Evolutionary conservation across 2,329 filamentous ascomycete genomes (phyloP), one percentile per base, ranked within the genome.

Genomic region (Acrocalymma vagum): DNA sequence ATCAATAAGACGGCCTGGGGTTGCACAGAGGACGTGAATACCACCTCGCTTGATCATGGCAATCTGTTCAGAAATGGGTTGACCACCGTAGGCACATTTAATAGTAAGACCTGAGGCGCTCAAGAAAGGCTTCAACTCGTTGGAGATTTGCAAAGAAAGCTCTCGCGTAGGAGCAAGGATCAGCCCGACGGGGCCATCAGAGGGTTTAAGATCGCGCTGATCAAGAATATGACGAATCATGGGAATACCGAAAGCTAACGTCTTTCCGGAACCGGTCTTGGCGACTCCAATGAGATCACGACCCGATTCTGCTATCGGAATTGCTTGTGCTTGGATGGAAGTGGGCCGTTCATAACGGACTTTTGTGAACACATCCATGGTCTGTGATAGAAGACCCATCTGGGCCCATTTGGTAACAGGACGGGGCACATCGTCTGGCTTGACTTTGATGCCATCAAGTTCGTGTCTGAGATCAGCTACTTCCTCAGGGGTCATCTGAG

Each of bases 211-310:
- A 0, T 88, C 85, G 33, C 84, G 79, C 66, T 99, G 94, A 62
- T 97, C 94, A 70, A 93, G 94, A 73, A 97, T 96, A 67, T 99
- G 94, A 40, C 94, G 85, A 68, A 99, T 96, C 90, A 97, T 96
- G 24, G 94, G 94, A 29, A 99, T 81, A 20, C 96, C 74, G 66
- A 97, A 99, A 5, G 94, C 94, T 59, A 97, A 85, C 0, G 94
- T 99, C 75, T 99, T 99, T 67, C 94, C 94, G 17, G 94, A 97
- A 5, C 94, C 94, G 17, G 94, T 99, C 75, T 97, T 97, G 13
- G 94, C 94, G 37, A 99, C 91, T 53, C 92, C 94, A 51, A 99
- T 90, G 24, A 96, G 88, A 74, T 99, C 94, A 55, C 91, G 84
- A 8, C 94, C 94, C 18, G 92, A 95, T 89, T 97, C 96, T 60